phyloP scores from a whole-genome alignment of 73 alveolate species.

The Stentor coeruleus region DNA sequence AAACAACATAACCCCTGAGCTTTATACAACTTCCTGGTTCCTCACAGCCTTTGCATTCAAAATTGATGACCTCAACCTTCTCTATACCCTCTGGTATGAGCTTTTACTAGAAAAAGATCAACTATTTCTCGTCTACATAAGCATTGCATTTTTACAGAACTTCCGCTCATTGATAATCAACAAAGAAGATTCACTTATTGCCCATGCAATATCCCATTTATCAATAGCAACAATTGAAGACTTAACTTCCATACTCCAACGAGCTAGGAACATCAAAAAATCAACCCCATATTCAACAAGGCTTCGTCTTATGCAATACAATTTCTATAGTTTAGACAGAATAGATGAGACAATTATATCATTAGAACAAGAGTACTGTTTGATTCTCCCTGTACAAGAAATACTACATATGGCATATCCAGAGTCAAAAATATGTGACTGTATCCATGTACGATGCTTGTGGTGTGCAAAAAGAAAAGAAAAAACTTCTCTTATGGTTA shows the following conservation, averaged over 20 bases:
- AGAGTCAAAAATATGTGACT: background rate
- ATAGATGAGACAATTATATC: background rate
- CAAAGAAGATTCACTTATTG: background rate
- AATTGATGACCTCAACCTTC: background rate
- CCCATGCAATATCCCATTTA: background rate
- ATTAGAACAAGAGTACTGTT: slow-evolving; percentile 3
- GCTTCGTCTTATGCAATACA: background rate
- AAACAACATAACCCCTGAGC: slow-evolving; percentile 13
- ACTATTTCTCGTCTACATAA: background rate
- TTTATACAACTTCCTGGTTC: slow-evolving; percentile 6
- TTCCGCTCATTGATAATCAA: background rate
- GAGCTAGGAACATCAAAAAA: background rate
- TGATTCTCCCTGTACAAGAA: background rate
- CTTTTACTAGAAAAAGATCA: background rate
- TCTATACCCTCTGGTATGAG: slow-evolving; percentile 4
- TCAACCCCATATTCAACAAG: background rate
- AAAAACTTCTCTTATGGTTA: background rate
- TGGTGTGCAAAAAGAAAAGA: slow-evolving; percentile 5
- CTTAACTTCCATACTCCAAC: background rate
- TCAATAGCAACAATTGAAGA: background rate
- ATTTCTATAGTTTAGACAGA: background rate
- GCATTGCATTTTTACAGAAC: slow-evolving; percentile 1
- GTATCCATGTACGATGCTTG: slow-evolving; percentile 12
- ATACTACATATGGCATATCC: background rate
- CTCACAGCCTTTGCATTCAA: slow-evolving; percentile 3